Evolutionary conservation across 2,329 filamentous ascomycete genomes (phyloP).

Genomic region (Monilinia fructigena): DNA sequence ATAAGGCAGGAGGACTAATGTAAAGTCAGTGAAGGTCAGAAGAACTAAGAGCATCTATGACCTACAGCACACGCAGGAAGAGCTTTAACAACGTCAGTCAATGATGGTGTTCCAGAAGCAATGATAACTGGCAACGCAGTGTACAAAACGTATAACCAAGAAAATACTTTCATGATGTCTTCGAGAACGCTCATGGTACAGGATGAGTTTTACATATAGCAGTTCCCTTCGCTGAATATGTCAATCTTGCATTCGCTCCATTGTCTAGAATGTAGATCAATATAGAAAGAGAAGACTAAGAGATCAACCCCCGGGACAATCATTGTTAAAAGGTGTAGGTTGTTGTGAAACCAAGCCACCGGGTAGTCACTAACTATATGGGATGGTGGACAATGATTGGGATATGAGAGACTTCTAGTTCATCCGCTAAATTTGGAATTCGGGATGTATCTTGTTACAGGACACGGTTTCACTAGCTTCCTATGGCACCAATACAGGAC

Average conservation of each 20-base stretch:
- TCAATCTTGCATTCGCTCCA: constrained; percentile 4
- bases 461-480: neutral
- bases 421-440: constrained; percentile 11
- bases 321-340: neutral
- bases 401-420: neutral
- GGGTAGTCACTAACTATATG: no score
- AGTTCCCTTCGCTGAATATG: neutral
- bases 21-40: neutral
- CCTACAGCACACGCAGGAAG: constrained; percentile 19
- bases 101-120: neutral
- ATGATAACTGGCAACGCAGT: constrained; percentile 4
- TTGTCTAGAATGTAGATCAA: neutral
- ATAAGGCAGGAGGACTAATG: constrained; percentile 12
- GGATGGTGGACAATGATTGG: no score
- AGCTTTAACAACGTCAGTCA: neutral
- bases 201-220: neutral
- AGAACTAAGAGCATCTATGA: neutral
- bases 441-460: constrained; percentile 2
- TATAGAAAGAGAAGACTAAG: neutral
- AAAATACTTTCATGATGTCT: constrained; percentile 9
- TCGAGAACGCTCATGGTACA: neutral
- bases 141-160: constrained; percentile 1
- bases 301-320: neutral
- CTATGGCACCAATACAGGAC: neutral
- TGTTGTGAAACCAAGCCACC: no score